Base-by-base conservation (phyloP, 2,329 filamentous ascomycete genomes). In the Xylaria sp. region DNA sequence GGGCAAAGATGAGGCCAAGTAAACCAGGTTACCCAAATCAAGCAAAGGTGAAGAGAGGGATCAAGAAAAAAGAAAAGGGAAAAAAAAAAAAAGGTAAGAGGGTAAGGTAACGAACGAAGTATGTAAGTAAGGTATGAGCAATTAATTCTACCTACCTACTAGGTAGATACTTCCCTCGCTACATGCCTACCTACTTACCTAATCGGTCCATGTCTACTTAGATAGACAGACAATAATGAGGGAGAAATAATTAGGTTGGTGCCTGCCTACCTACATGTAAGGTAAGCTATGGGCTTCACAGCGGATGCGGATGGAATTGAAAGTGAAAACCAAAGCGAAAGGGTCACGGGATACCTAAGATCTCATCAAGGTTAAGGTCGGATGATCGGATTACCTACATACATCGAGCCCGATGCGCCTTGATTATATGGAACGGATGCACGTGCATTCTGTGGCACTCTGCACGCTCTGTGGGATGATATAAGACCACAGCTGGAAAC, bases 301-400 rank as follows among this genome's bases (percentile, higher is more conserved):
- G 24, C 24, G 24, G 24, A 4, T 27, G 24, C 24, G 24, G 24
- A 4, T 27, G 24, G 24, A 27, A 27, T 27, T 27, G 24, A 27
- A 27, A 4, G 24, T 27, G 24, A 27, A 27, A 27, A 4, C 24
- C 2, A 27, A 27, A 4, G 24, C 24, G 24, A 27, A 27, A 27
- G 24, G 24, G 24, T 27, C 24, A 27, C 24, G 34, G n/a, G 42
- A 47, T 47, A 6, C 42, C 11, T 47, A 36, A 50, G 21, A 32
- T 24, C n/a, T 24, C 30, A 42, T 57, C 36, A 42, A 54, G 27
- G 27, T 36, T 11, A 55, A 60, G 9, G 56, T 48, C 56, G 30
- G 63, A 30, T 48, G 47, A 11, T 50, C n/a, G 63, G 63, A 65
- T 60, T 21, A 50, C 47, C 5, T 24, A 50, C 47, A 50, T 27